Evolutionary conservation across 352 stramenopile genomes (phyloP), one percentile per base, ranked within the genome.

Genomic region (Pythium aquatile): DNA sequence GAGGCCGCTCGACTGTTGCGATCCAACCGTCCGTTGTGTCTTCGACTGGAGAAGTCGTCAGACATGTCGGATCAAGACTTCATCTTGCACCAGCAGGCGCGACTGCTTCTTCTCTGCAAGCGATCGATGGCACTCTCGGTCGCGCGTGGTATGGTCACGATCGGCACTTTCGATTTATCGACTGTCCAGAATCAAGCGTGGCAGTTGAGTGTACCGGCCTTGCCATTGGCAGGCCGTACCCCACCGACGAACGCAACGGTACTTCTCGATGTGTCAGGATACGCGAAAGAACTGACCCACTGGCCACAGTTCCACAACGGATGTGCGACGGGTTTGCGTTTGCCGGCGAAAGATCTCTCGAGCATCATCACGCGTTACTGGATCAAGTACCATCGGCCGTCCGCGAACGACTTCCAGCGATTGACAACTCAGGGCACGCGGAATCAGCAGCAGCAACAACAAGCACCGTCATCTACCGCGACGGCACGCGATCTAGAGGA

Each of bases 271-370:
- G 79, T 97, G 9, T 94, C 87, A 24, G 85, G 84, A 9, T 87
- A 91, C 56, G 77, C 79, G 2, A 92, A 93, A 61, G 96, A 99
- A 42, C 75, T 98, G 49, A 97, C 86, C 8, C 81, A 97, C 58
- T 99, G 97, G 97, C 95, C 97, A 28, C 93, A 99, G 66, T 99
- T 99, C 76, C 97, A 99, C 74, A 99, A 99, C 69, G 97, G 97
- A 26, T 98, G 97, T 39, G 97, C 97, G 5, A 96, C 95, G n/a
- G 96, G 92, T 5, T 78, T 99, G 26, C 81, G 94, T 5, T 79
- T 99, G 13, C 76, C 84, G 53, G 68, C 71, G 0, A 68, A 74
- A 24, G 81, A 92, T 69, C 61, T 90, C n/a, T 86, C 79, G 28
- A 77, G 70, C 24, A 81, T 91, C 16, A 93, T 99, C 17, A 98